Conservation (phyloP, 805 yeast genomes). For the Yamadazyma ubonensis region DNA sequence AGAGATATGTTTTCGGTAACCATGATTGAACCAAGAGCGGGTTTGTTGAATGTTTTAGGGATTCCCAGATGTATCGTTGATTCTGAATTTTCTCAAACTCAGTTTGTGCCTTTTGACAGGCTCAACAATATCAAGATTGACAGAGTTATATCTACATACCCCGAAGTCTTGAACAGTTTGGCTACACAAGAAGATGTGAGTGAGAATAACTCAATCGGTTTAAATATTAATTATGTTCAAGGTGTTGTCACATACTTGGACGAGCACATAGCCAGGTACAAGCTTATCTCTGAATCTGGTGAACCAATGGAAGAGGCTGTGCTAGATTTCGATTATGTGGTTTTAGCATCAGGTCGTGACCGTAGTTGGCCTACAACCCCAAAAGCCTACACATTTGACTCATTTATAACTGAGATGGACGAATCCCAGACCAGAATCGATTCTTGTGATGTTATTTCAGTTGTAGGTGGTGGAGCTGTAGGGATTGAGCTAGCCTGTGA, state of each 20-base stretch:
- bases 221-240: slow-evolving; percentile 26
- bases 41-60: slow-evolving; percentile 40
- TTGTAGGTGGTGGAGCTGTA: slow-evolving; percentile 48
- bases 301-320: slow-evolving; percentile 8
- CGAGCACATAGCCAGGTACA: slow-evolving; percentile 26
- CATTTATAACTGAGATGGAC: slow-evolving; percentile 44
- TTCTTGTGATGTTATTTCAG: slow-evolving; percentile 34
- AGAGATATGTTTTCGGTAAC: slow-evolving; percentile 27
- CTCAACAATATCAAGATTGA: slow-evolving; percentile 30
- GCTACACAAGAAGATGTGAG: slow-evolving; percentile 3
- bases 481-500: slow-evolving; percentile 45
- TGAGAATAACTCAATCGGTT: slow-evolving; percentile 7
- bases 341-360: slow-evolving; percentile 50
- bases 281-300: slow-evolving; percentile 16
- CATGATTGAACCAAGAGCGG: slow-evolving; percentile 40
- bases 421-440: slow-evolving; percentile 30
- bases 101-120: slow-evolving; percentile 33
- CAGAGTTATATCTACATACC: slow-evolving; percentile 25
- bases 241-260: slow-evolving; percentile 31
- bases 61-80: slow-evolving; percentile 41
- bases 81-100: slow-evolving; percentile 37
- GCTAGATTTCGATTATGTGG: slow-evolving; percentile 45
- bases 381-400: slow-evolving; percentile 35
- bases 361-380: slow-evolving; percentile 58
- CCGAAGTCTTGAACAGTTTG: slow-evolving; percentile 13